Conservation (phyloP, 1,284 basidiomycete genomes). For the Ganoderma multipileum region DNA sequence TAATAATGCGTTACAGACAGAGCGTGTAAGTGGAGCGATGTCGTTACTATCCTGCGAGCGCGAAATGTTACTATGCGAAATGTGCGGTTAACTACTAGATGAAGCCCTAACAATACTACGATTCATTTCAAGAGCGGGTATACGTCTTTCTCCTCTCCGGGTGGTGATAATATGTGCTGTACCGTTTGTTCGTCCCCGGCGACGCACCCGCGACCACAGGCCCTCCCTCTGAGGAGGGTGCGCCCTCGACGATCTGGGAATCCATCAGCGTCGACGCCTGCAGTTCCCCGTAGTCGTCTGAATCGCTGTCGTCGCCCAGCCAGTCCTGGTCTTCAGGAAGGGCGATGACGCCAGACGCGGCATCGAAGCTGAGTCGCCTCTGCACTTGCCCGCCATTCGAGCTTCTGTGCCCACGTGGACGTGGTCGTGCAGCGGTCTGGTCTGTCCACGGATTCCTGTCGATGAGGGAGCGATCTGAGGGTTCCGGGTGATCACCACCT, state of each 20-base stretch:
- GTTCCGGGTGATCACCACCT: conserved; percentile 24
- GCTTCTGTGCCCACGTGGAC: conserved; percentile 29
- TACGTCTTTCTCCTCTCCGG: conserved; percentile 61
- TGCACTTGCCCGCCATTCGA: conserved; percentile 40
- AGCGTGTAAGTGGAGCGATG: background rate
- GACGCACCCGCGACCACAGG: conserved; percentile 30
- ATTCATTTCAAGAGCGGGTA: conserved; percentile 19
- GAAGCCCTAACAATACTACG: background rate
- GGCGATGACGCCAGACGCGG: conserved; percentile 83
- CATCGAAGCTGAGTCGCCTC: conserved; percentile 79
- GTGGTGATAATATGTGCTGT: conserved; percentile 80
- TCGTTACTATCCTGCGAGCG: background rate
- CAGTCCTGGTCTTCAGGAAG: conserved; percentile 80
- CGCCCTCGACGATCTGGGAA: conserved; percentile 20
- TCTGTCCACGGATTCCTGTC: conserved; percentile 65
- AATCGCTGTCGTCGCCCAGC: conserved; percentile 56
- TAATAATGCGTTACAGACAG: background rate
- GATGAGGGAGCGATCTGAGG: conserved; percentile 27
- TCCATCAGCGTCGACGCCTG: conserved; percentile 25
- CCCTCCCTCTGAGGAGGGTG: conserved; percentile 12
- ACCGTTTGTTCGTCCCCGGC: conserved; percentile 42
- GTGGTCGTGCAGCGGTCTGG: conserved; percentile 32
- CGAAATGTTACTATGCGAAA: conserved; percentile 5
- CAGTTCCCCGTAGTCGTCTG: conserved; percentile 42
- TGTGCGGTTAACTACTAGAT: conserved; percentile 9